These are phyloP conservation scores for Grammothele lineata DNA, from an alignment of 768 basidiomycete genomes.

Conservation along the genomic window DNA sequence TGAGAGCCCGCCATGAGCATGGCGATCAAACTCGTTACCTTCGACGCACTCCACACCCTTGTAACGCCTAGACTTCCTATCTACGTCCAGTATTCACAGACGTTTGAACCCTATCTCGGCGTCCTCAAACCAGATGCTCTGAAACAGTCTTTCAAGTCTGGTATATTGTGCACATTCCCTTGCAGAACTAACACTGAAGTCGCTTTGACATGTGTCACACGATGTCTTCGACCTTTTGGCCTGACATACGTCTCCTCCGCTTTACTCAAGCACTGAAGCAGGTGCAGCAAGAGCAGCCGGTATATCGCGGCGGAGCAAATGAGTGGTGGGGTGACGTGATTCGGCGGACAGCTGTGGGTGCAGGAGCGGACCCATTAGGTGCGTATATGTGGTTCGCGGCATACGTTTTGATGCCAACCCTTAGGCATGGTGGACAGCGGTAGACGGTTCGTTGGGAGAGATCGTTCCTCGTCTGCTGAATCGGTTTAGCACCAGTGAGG, in stretches of 20 bases:
- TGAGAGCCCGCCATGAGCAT: no score
- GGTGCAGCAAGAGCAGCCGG: conserved; percentile 55
- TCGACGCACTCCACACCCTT: conserved; percentile 76
- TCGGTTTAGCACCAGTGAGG: conserved; percentile 67
- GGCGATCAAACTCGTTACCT: conserved; percentile 63
- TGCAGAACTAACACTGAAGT: background rate
- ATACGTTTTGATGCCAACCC: no score
- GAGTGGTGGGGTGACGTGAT: conserved; percentile 82
- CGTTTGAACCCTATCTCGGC: conserved; percentile 68
- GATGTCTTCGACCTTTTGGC: no score
- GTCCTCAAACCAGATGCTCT: conserved; percentile 47
- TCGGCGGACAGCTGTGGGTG: conserved; percentile 65
- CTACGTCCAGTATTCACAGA: conserved; percentile 59
- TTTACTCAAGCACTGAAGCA: conserved; percentile 37
- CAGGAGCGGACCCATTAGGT: conserved; percentile 63
- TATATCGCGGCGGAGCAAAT: conserved; percentile 49
- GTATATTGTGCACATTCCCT: no score
- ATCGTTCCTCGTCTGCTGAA: conserved; percentile 61
- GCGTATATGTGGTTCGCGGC: conserved; percentile 19
- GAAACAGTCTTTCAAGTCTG: conserved; percentile 54
- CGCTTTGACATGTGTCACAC: no score
- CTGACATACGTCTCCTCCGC: no score
- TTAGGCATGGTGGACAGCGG: conserved; percentile 35
- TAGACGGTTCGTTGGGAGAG: conserved; percentile 46
- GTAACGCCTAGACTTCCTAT: conserved; percentile 66